Evolutionary conservation across 495 filamentous ascomycete species (phyloP).

Genomic region (Cetradonia linearis): DNA sequence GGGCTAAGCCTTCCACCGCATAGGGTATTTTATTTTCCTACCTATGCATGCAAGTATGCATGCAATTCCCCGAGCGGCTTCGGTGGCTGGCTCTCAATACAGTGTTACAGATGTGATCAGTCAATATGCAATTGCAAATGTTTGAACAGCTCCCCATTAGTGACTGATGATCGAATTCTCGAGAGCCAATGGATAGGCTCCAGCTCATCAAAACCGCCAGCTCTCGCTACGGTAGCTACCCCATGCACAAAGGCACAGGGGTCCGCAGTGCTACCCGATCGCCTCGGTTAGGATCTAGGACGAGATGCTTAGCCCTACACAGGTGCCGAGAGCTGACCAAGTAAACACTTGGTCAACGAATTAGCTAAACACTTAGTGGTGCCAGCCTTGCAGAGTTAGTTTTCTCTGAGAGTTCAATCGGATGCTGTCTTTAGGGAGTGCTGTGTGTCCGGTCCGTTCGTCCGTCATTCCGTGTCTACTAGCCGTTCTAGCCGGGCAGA

Average conservation of each 20-base stretch:
- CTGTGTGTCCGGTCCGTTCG: background rate
- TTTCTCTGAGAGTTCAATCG: too few species aligned
- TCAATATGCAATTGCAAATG: background rate
- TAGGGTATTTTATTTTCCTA: too few species aligned
- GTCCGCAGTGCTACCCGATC: slow-evolving; percentile 3
- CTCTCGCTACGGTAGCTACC: background rate
- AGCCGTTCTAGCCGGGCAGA: background rate
- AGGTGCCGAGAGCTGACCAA: slow-evolving; percentile 11
- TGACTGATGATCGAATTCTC: background rate
- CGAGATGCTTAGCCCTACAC: background rate
- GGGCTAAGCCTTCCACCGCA: too few species aligned
- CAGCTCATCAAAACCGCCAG: background rate
- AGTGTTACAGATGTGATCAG: background rate
- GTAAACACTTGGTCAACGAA: background rate
- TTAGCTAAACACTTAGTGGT: background rate
- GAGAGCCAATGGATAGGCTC: background rate
- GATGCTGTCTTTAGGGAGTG: background rate
- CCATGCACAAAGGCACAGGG: background rate
- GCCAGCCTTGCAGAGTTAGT: slow-evolving; percentile 7
- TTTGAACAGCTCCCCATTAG: background rate
- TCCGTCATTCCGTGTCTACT: background rate
- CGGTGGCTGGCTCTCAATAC: background rate
- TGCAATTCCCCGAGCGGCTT: background rate
- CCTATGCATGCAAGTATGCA: background rate
- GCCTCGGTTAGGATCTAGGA: too few species aligned